phyloP scores from a whole-genome alignment of 176 grass and related monocot genomes.

The Alopecurus myosuroides region DNA sequence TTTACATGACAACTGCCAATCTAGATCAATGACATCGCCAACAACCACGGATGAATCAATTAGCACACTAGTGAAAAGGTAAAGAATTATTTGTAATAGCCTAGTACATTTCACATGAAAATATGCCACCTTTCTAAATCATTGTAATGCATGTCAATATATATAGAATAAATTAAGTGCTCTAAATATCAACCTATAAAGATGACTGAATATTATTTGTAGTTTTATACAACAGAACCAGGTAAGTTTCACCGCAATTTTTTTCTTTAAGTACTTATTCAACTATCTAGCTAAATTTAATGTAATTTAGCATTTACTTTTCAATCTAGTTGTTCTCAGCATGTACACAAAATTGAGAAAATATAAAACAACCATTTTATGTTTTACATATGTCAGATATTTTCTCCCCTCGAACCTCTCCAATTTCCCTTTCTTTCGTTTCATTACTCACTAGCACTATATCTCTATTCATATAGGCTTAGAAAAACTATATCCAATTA shows the following conservation, averaged over 20 bases:
- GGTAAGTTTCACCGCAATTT: too few species aligned
- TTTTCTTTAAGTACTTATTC: neutral
- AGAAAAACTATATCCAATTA: neutral
- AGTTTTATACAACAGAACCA: neutral
- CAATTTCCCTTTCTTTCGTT: neutral
- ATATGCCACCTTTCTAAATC: neutral
- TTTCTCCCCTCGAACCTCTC: neutral
- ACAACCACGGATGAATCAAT: neutral
- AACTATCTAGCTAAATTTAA: neutral
- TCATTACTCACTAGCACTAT: neutral
- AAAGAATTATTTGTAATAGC: neutral
- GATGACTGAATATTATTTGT: neutral
- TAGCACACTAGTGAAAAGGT: neutral
- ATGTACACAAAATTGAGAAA: neutral
- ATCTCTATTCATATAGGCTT: neutral
- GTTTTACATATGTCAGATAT: neutral
- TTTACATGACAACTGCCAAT: too few species aligned
- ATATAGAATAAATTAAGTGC: neutral
- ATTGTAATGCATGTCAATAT: neutral
- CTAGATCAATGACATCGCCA: too few species aligned
- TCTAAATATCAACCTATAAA: neutral
- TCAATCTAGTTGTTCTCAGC: neutral
- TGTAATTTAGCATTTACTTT: neutral
- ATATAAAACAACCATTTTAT: neutral
- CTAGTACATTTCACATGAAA: neutral